Base-by-base conservation (phyloP, 495 filamentous ascomycete genomes). In the Neurospora sp. region DNA sequence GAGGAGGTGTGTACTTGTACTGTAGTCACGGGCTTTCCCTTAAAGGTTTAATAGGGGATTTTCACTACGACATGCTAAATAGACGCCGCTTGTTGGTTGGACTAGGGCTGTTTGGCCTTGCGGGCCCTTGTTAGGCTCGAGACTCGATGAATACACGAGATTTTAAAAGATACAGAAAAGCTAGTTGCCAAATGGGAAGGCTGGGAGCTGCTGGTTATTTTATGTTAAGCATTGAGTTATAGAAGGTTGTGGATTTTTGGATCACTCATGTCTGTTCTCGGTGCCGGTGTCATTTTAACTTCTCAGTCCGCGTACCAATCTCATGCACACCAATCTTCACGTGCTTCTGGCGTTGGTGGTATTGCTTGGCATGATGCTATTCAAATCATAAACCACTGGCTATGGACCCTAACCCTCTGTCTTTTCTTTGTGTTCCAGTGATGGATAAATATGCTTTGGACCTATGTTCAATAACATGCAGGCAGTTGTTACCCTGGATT, bases 11-110 rank as follows among this genome's bases (percentile, higher is more conserved):
- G 74, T 79, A 75, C 71, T 71, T 75, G 76, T 75, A 75, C 71
- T 76, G 74, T 79, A 77, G 75, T 70, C 70, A 75, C 53, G 53
- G 27, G 73, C 71, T 76, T 75, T 75, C 72, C 68, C 42, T 40
- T 59, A 27, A 70, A 70, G 73, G 75, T 75, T 76, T 73, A 76
- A 76, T 74, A 74, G 76, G 74, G 70, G 70, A 68, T 39, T 22
- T 41, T 65, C 53, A 65, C 53, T 27, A 35, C 31, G 53, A 31
- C 27, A 65, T 69, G 68, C 48, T 40, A 74, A 74, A 74, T 72
- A 74, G 73, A 74, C 73, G 27, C 37, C 53, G 27, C 27, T 65
- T 65, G 53, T 37, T 65, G 53, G 53, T 65, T 65, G 53, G 53
- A 65, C 53, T 17, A 37, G 22, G 53, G 53, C 7, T 65, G 14